Base-by-base conservation (phyloP, 371 early-diverging fungal species). In the Coemansia sp. region DNA sequence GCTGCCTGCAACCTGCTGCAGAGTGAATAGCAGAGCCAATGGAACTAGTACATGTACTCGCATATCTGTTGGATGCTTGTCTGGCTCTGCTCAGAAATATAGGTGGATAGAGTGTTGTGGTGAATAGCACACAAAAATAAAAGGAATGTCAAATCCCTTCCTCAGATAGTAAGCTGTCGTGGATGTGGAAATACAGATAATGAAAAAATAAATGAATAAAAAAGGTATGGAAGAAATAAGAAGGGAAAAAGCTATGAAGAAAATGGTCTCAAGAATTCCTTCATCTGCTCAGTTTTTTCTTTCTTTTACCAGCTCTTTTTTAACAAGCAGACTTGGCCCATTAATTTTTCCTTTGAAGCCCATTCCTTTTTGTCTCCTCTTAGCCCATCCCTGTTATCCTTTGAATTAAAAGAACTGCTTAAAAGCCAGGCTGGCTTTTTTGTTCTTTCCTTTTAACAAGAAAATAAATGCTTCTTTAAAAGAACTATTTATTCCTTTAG, bases 1-100 rank as follows among this genome's bases (percentile, higher is more conserved):
- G 50, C 42, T 59, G 59, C 59, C 59, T 30, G 59, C 59, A 59
- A 59, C 59, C 59, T 50, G 30, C 47, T 49, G 59, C 20, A 49
- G 26, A 30, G 38, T 38, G 26, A 49, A 40, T 14, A 59, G 38
- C 20, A 59, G 49, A 3, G 50, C 50, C 38, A 49, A 20, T 9
- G 50, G 42, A 33, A 39, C 26, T 11, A 59, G 49, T 31, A 59
- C 53, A 57, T 57, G 16, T n/a, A 59, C 59, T 20, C 38, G 48
- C 59, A 59, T 59, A 6, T 31, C 12, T 35, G 35, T 36, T 35
- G n/a, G 53, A 33, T 16, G 38, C 16, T 33, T 51, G 10, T 51
- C 5, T 12, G 30, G n/a, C 20, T 20, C 20, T 20, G 20, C 20
- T 20, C 20, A 20, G 20, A 20, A 20, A 20, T 20, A 20, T 20